phyloP scores from a whole-genome alignment of 495 filamentous ascomycete species.

The Hyaloscypha bicolor region DNA sequence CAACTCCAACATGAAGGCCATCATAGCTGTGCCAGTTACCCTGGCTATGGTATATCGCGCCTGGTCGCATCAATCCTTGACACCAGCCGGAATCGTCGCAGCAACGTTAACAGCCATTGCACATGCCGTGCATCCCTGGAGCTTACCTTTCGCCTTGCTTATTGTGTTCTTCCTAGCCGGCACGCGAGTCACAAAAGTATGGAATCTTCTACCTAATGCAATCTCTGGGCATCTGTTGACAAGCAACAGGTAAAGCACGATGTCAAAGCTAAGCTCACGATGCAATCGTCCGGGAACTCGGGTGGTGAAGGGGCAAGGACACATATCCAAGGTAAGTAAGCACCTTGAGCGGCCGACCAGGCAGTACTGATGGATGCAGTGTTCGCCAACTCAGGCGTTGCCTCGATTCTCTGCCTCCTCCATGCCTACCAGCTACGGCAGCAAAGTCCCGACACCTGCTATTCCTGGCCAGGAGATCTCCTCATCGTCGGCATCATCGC shows the following conservation, averaged over 20 bases:
- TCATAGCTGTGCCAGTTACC: conserved; percentile 68
- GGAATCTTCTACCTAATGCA: neutral
- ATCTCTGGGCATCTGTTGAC: conserved; percentile 18
- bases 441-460: conserved; percentile 40
- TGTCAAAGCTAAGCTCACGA: conserved; percentile 78
- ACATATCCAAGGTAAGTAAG: conserved; percentile 64
- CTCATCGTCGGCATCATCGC: conserved; percentile 60
- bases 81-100: conserved; percentile 67
- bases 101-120: conserved; percentile 72
- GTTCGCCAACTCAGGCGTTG: conserved; percentile 81
- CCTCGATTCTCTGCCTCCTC: conserved; percentile 70
- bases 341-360: neutral
- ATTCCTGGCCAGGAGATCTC: conserved; percentile 54
- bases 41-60: conserved; percentile 68
- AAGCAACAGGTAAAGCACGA: conserved; percentile 73
- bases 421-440: conserved; percentile 65
- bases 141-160: conserved; percentile 80
- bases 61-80: conserved; percentile 73
- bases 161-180: conserved; percentile 86
- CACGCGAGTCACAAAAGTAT: conserved; percentile 79
- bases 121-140: conserved; percentile 90
- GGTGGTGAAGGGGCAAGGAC: conserved; percentile 82
- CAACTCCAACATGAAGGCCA: conserved; percentile 62
- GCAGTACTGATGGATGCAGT: conserved; percentile 46
- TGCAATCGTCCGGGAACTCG: conserved; percentile 68